Evolutionary conservation across 345 rosid species (phyloP), one percentile per base, ranked within the genome.

Genomic region (Isatis tinctoria): DNA sequence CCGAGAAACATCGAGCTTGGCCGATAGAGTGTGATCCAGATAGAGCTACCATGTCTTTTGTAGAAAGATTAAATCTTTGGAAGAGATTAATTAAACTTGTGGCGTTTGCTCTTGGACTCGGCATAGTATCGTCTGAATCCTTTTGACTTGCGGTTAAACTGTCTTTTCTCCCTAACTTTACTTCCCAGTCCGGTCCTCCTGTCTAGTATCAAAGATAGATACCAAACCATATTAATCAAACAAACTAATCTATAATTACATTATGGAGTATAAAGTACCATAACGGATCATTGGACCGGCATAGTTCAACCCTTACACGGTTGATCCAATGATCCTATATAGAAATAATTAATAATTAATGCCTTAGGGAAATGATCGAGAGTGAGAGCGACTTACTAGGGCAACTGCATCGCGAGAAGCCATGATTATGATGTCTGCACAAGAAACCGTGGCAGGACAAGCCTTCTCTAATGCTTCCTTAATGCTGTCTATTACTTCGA

Each of bases 1-100:
- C 72, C 0, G 98, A 93, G 78, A 93, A 88, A 76, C 98, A 90
- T 53, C 98, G 74, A 39, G 68, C 96, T 71, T 90, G 67, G 11
- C 97, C 96, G 0, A 90, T 84, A 6, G 98, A 85, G 79, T 92
- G 98, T 45, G 97, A 88, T 3, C 98, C 98, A 0, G 98, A 93
- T 64, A 93, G 87, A 64, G 95, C 96, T n/a, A 92, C 95, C 32
- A 86, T 69, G 62, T 92, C 93, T 59, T 82, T 81, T n/a, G 81
- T 71, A 1, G 98, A 85, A 20, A 90, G 95, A 57, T 86, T 80
- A 80, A 76, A 88, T 70, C 57, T 70, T 3, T 51, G 28, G 56
- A 92, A 90, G 22, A 92, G 87, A 60, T 84, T 78, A 3, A 88
- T 80, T 10, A 92, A 84, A 33, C 0, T 61, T 36, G 80, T 84